Evolutionary conservation across 441 rosid species (phyloP).

Genomic region (Populus trichocarpa): DNA sequence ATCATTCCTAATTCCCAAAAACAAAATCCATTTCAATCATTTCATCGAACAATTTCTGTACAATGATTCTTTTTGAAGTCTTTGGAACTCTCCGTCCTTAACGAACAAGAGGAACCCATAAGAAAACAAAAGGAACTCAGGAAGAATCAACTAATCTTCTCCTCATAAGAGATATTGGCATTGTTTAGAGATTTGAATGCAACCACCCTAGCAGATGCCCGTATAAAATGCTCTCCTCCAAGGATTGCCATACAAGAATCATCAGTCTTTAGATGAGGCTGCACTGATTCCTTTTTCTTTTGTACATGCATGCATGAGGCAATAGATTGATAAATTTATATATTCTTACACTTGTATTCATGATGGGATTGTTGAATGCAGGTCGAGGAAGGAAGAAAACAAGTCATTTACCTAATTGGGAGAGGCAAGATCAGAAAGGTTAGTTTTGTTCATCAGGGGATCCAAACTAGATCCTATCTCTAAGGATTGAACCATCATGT

Average conservation of each 20-base stretch:
- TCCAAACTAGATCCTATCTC: constrained; percentile 91
- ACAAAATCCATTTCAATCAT: no score
- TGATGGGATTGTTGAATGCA: background rate
- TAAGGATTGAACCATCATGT: constrained; percentile 61
- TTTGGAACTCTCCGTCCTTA: no score
- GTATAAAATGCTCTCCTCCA: constrained; percentile 59
- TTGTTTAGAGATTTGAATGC: constrained; percentile 47
- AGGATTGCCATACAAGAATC: constrained; percentile 52
- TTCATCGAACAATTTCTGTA: no score
- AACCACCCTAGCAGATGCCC: constrained; percentile 64
- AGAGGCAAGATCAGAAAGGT: constrained; percentile 55
- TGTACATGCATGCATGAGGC: constrained; percentile 39
- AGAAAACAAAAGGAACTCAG: no score
- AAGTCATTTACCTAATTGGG: constrained; percentile 58
- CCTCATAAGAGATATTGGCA: constrained; percentile 61
- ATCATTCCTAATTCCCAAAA: no score
- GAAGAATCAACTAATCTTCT: background rate
- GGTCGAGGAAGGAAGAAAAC: background rate
- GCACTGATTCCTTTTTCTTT: constrained; percentile 84
- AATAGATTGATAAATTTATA: background rate
- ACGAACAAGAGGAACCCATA: no score
- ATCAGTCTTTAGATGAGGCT: constrained; percentile 72
- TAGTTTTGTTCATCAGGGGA: constrained; percentile 41
- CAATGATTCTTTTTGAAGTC: no score
- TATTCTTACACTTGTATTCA: background rate